A percentile compares a stretch with the other conserved stretches of the same genome.
These are phyloP conservation scores for Yarrowia hollandica DNA, from an alignment of 805 yeast species.

Conservation along the genomic window DNA sequence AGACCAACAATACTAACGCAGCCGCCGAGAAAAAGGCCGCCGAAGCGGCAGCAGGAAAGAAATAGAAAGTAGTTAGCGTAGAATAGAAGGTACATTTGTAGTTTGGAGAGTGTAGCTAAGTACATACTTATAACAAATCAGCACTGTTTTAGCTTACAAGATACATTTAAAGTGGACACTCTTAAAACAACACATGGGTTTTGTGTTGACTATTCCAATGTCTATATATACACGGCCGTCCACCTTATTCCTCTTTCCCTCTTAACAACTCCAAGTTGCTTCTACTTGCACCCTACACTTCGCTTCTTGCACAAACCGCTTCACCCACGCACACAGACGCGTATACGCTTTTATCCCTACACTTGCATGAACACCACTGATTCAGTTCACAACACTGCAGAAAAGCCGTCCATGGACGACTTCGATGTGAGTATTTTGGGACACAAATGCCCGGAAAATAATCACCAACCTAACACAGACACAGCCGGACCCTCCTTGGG, in stretches of 20 bases:
- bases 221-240: no score
- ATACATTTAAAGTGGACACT: no score
- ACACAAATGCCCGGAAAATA: neutral
- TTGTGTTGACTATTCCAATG: no score
- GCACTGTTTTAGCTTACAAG: no score
- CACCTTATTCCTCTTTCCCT: neutral
- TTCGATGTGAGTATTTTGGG: slow-evolving; percentile 6
- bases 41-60: slow-evolving; percentile 30
- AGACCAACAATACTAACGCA: slow-evolving; percentile 21
- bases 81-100: slow-evolving; percentile 5
- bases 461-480: slow-evolving; percentile 16
- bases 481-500: slow-evolving; percentile 22
- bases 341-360: neutral
- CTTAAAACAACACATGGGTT: no score
- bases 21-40: slow-evolving; percentile 30
- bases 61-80: slow-evolving; percentile 16
- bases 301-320: neutral
- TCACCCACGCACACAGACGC: no score
- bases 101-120: neutral
- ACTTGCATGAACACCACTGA: neutral
- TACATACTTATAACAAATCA: no score
- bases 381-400: neutral
- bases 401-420: slow-evolving; percentile 2
- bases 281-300: neutral
- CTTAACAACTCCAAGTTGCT: neutral